Evolutionary conservation across 1,139 yeast species (phyloP), one percentile per base, ranked within the genome.

Genomic region (Geotrichum siamense): DNA sequence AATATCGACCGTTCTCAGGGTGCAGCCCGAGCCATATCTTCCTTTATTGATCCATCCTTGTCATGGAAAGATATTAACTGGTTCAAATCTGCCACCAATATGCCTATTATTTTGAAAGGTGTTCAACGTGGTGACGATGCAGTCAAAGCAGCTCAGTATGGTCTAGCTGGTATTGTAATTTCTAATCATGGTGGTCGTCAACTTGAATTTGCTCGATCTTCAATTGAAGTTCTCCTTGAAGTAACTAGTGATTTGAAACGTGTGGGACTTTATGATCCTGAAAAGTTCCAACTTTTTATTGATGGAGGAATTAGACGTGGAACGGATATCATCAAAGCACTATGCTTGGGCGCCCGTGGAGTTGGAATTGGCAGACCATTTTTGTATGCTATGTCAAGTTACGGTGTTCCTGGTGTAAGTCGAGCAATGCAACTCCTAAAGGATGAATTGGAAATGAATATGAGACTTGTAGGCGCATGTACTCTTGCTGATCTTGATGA

Each of bases 171-270:
- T 17, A 75, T 82, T 33, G 81, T 82, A 15, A 62, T 82, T 47
- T 79, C 87, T 25, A 82, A 82, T 60, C 93, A 82, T 58, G 93
- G 91, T 32, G 91, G 91, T 15, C 69, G 91, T 44, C 89, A 82
- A 62, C 71, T 82, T 47, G 91, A 82, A 56, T 79, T 74, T 50
- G 72, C 86, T 2, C 74, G 76, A 32, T 75, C 89, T 0, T 78
- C 85, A 1, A 68, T 82, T 45, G 87, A 82, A 60, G 71, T 80
- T 2, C 69, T 82, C 47, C 79, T 77, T 3, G 87, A 81, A 55
- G 69, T 76, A 34, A 77, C 77, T 70, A 77, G 76, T 2, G 69
- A 72, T 2, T 69, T 80, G 50, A 66, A 67, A 39, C 61, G 63
- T 45, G 65, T 67, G 34, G 72, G 73, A 10, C 66, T 75, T 51